Conservation (phyloP, 2,329 filamentous ascomycete genomes). For the Lachnum nothofagi region DNA sequence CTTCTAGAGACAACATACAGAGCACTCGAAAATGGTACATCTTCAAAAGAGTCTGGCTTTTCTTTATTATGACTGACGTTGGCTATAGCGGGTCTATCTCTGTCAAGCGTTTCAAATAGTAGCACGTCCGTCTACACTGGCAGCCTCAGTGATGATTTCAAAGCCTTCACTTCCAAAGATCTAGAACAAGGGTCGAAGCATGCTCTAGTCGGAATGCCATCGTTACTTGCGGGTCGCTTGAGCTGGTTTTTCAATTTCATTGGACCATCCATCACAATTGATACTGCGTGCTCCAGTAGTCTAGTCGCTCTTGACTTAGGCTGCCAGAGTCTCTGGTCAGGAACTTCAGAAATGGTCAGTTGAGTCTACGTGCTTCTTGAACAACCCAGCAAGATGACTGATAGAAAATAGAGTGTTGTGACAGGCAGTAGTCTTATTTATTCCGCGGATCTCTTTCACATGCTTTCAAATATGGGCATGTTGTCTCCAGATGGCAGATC, state of each 20-base stretch:
- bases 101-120: constrained; percentile 11
- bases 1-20: constrained; percentile 35
- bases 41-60: background rate
- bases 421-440: constrained; percentile 42
- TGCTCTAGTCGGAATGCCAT: constrained; percentile 25
- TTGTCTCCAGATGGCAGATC: constrained; percentile 36
- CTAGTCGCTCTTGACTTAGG: constrained; percentile 51
- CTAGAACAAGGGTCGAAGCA: constrained; percentile 1
- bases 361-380: no score
- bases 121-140: constrained; percentile 32
- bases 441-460: constrained; percentile 45
- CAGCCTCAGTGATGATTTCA: constrained; percentile 27
- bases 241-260: constrained; percentile 49
- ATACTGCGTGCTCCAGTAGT: constrained; percentile 53
- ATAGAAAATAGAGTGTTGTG: constrained; percentile 51
- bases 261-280: constrained; percentile 49
- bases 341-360: constrained; percentile 30
- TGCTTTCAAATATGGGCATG: constrained; percentile 24
- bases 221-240: constrained; percentile 49
- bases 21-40: constrained; percentile 17
- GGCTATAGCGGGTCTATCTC: constrained; percentile 9
- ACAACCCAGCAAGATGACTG: no score
- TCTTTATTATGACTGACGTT: background rate
- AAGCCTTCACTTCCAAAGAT: background rate
- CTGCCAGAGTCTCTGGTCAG: constrained; percentile 42